Base-by-base conservation (phyloP, 1,284 basidiomycete species). In the Wallemia ichthyophaga region DNA sequence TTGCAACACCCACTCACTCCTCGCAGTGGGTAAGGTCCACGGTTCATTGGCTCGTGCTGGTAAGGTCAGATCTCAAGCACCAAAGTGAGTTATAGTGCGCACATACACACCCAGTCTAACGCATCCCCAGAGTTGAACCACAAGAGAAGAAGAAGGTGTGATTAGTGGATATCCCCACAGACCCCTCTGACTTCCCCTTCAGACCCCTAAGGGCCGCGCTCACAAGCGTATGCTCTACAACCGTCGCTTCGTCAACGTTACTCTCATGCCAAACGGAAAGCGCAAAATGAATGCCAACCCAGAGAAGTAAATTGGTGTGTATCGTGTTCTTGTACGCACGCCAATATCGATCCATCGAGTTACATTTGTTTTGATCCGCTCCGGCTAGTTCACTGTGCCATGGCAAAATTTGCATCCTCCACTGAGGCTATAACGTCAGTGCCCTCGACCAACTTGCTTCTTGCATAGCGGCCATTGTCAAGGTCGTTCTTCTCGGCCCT, bases 31-130 rank as follows among this genome's bases (percentile, higher is more conserved):
- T 68, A 75, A 75, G 71, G 92, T 95, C 76, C 91, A 96, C 85
- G 91, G 92, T 74, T 95, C 91, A 71, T 88, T 96, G 76, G 91
- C 91, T 74, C 91, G 92, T 81, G 91, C 89, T 73, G 91, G 89
- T 74, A 95, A 96, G 82, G 91, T 96, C 80, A 94, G 87, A 77
- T 86, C 84, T 68, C 88, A 94, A 75, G 83, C 81, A 69, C 91
- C 91, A 68, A 92, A 92, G 75, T 62, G n/a, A 31, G 59, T 59
- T 11, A 13, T 31, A 13, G 28, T 23, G 3, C 17, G 1, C 32
- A 2, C 26, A 21, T 23, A 19, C 32, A 33, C 13, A 23, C 25
- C 26, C 32, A 13, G 23, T 25, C 23, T 23, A 23, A 67, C 66
- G 25, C 23, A 27, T 27, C 17, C 11, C n/a, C 17, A 58, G 5